Base-by-base conservation (phyloP, 2,329 filamentous ascomycete species). In the Colletotrichum sp. region DNA sequence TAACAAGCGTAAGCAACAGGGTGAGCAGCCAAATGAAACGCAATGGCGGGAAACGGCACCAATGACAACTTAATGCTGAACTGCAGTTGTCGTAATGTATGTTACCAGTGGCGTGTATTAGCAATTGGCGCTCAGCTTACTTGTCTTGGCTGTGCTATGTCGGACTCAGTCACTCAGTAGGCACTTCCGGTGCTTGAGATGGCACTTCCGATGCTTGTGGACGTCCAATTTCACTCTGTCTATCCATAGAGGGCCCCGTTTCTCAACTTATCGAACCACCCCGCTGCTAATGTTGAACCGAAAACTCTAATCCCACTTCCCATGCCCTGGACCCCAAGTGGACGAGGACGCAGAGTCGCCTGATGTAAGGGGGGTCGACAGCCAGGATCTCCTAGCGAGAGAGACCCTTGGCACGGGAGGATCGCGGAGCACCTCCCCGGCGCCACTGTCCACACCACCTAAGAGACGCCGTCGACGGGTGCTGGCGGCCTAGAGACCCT, bases 231-330 rank as follows among this genome's bases (percentile, higher is more conserved):
- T 67, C 60, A 39, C 49, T 59, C 66, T 28, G 30, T 36, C 64
- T 59, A 39, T 39, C 36, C 36, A 39, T 18, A 64, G 32, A 69
- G 9, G 21, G n/a, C 21, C 72, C 59, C 18, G 68, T 63, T 63
- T 60, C 66, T 34, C 21, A 7, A n/a, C 26, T 57, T 9, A 57
- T 63, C 60, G 57, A 68, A 62, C 24, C 63, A 68, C 52, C 18
- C 57, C 59, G 36, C 57, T 65, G 26, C 68, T 34, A 18, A 36
- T 62, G 30, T 28, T 34, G 24, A 59, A n/a, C 32, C 69, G 16
- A 76, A 64, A 73, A 73, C 69, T 76, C 70, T 76, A 73, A 73
- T 76, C 69, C 26, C 44, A 73, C 64, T 49, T 68, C 73, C 34
- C 63, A 59, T 62, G 34, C 63, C 64, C 63, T 72, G 16, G 24